Percentiles rank a stretch among this genome's conserved stretches.
Conservation (phyloP, 176 grass and related monocot species). For the Areca catechu region DNA sequence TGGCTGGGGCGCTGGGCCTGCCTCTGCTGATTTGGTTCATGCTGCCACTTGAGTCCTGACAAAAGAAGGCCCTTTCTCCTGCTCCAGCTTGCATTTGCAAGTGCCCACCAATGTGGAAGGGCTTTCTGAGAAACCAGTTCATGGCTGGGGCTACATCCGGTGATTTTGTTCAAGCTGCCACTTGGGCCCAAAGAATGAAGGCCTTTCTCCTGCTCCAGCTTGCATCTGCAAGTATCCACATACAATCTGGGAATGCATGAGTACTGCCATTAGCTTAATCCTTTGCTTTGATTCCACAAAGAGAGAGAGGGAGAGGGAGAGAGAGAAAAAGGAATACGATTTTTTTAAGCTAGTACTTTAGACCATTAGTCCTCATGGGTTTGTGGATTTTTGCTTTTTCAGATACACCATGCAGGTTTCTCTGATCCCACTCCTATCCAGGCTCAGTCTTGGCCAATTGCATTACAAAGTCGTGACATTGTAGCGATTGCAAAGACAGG, state of each 20-base stretch:
- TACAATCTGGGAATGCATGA: conserved; percentile 21
- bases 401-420: conserved; percentile 84
- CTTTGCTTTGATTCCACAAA: conserved; percentile 8
- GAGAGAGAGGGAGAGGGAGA: not conserved
- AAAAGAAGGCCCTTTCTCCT: conserved; percentile 24
- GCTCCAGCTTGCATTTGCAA: conserved; percentile 36
- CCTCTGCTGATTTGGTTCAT: conserved; percentile 39
- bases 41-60: conserved; percentile 18
- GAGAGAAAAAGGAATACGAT: not conserved
- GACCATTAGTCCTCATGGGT: conserved; percentile 7
- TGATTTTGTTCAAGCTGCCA: too few species aligned
- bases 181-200: too few species aligned
- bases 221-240: not conserved
- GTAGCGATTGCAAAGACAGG: conserved; percentile 98
- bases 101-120: not conserved
- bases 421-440: conserved; percentile 86
- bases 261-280: conserved; percentile 32
- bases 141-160: too few species aligned
- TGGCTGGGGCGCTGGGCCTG: conserved; percentile 22
- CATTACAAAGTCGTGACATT: conserved; percentile 80
- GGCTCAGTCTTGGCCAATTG: conserved; percentile 97
- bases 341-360: not conserved
- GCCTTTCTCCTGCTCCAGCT: too few species aligned
- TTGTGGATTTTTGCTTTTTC: conserved; percentile 23
- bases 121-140: too few species aligned